Evolutionary conservation across 805 yeast species (phyloP), one percentile per base, ranked within the genome.

Genomic region (Sugiyamaella americana): DNA sequence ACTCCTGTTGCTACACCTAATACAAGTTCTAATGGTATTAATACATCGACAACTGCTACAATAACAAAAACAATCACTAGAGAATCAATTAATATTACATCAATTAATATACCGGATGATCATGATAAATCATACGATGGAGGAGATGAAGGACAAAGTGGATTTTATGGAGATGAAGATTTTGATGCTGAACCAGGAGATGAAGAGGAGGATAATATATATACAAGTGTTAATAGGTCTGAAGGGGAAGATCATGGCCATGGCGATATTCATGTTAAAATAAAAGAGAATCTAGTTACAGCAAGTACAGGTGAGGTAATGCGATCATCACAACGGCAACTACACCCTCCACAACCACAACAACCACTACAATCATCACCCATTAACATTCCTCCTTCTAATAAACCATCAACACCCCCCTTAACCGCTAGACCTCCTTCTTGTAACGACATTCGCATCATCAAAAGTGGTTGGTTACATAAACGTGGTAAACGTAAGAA

Each of bases 381-480:
- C 32, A 26, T 26, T 8, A 13, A 8, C 32, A 26, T 26, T 26
- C 32, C 32, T 8, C 32, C 32, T 8, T 8, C 13, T 26, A 13
- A 8, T 26, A 13, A 13, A 8, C 32, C 32, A 13, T 8, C 13
- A 8, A 26, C 32, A 8, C 11, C 11, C 13, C 32, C 32, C 13
- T 8, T 13, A 8, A 19, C 38, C 38, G 6, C 38, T 19, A 13
- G 13, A 8, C 11, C 21, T 35, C 8, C 38, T 35, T 18, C 6
- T 6, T 16, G 13, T 19, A 17, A 5, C 23, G 51, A 41, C 19
- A 51, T 41, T 39, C 38, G 44, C 10, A 44, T 53, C 22, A 22
- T 57, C 13, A 53, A 52, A 39, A 57, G 49, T 41, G 66, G 66
- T 11, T 62, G 66, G 66, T 57, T 62, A 20, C 46, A 53, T 38